A percentile compares a stretch with the other conserved stretches of the same genome.
Conservation (phyloP, 306 rosid genomes). For the Castanospermum australe region DNA sequence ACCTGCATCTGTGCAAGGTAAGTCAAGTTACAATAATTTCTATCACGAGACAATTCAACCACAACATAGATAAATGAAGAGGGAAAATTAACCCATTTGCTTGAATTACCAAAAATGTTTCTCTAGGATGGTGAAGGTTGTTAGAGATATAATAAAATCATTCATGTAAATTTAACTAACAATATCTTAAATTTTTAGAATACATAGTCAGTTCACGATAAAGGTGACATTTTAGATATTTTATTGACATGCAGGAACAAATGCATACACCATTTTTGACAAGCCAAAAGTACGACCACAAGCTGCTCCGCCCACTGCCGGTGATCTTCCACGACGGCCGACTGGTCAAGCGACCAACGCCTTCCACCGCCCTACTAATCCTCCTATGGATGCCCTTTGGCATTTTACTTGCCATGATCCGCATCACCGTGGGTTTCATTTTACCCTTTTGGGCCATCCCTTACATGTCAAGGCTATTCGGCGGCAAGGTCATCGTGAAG, state of each 20-base stretch:
- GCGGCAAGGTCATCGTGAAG: conserved; percentile 62
- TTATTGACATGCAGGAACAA: conserved; percentile 53
- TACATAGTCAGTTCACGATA: too few relatives aligned
- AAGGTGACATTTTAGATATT: too few relatives aligned
- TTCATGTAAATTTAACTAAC: too few relatives aligned
- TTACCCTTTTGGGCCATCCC: conserved; percentile 68
- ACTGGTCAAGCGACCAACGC: conserved; percentile 81
- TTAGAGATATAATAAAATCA: too few relatives aligned
- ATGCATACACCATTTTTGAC: conserved; percentile 43
- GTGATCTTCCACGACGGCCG: conserved; percentile 99
- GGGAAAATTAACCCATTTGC: too few relatives aligned
- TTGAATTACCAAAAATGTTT: too few relatives aligned
- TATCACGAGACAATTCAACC: not conserved
- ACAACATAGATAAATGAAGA: too few relatives aligned
- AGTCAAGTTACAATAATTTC: not conserved
- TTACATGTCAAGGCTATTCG: conserved; percentile 45
- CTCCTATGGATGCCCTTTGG: conserved; percentile 96
- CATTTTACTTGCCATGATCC: conserved; percentile 56
- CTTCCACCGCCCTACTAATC: conserved; percentile 66
- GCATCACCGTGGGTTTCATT: conserved; percentile 43
- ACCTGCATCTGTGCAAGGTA: conserved; percentile 63
- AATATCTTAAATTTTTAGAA: too few relatives aligned
- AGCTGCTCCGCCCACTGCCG: conserved; percentile 61
- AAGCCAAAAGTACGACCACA: conserved; percentile 23
- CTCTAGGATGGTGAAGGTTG: too few relatives aligned